Evolutionary conservation across 805 yeast species (phyloP).

Genomic region (Candida glaebosa): DNA sequence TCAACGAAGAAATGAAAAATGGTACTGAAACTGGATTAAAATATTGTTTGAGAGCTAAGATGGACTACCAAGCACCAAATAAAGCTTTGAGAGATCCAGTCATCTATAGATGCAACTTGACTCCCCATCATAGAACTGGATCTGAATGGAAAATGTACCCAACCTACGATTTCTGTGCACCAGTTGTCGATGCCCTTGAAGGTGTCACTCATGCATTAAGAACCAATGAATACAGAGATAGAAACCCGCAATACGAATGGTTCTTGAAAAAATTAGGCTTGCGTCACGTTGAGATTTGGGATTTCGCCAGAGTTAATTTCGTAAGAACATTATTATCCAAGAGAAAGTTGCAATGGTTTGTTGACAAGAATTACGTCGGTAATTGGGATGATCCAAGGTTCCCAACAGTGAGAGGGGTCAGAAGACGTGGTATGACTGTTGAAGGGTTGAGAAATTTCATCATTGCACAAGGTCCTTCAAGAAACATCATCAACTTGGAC

Average conservation of each 20-base stretch:
- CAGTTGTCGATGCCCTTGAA: slow-evolving; percentile 91
- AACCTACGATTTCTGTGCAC: slow-evolving; percentile 98
- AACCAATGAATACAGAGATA: slow-evolving; percentile 97
- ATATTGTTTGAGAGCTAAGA: slow-evolving; percentile 95
- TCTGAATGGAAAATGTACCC: slow-evolving; percentile 93
- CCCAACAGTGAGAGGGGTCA: slow-evolving; percentile 99
- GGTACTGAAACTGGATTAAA: slow-evolving; percentile 92
- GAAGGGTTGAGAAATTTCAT: slow-evolving; percentile 95
- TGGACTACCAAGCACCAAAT: slow-evolving; percentile 85
- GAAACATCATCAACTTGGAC: slow-evolving; percentile 92
- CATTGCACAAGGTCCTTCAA: slow-evolving; percentile 95
- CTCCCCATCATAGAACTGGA: slow-evolving; percentile 98
- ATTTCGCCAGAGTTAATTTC: slow-evolving; percentile 95
- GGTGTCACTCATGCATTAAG: slow-evolving; percentile 98
- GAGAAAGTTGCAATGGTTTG: slow-evolving; percentile 99
- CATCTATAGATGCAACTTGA: slow-evolving; percentile 92
- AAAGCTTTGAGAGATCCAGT: slow-evolving; percentile 98
- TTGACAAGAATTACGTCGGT: slow-evolving; percentile 78
- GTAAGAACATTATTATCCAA: slow-evolving; percentile 92
- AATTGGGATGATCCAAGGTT: slow-evolving; percentile 99
- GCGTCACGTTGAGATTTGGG: slow-evolving; percentile 96
- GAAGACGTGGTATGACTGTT: slow-evolving; percentile 99
- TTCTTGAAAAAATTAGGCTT: slow-evolving; percentile 74
- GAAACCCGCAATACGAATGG: slow-evolving; percentile 98
- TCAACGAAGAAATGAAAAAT: slow-evolving; percentile 87